Evolutionary conservation across 768 basidiomycete species (phyloP), one percentile per base, ranked within the genome.

Genomic region (Sarcomyxa edulis): DNA sequence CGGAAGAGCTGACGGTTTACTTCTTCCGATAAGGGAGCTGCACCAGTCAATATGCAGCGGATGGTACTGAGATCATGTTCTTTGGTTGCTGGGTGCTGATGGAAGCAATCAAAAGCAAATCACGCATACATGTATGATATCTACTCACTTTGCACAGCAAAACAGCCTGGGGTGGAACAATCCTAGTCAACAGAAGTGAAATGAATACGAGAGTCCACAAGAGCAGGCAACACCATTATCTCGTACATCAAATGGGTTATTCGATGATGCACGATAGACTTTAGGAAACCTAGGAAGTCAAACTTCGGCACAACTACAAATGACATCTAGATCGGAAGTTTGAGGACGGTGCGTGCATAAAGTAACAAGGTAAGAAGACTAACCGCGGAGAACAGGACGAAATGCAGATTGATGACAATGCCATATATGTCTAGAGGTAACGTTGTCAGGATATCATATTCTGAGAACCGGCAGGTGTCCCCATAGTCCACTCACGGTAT

Each of bases 261-360:
- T 25, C 61, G 66, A 56, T 84, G 69, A 14, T 66, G 68, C 21
- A 68, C 61, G 22, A 84, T 76, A 57, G 77, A 81, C 31, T 71
- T 62, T 14, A 85, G 65, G 63, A 81, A 76, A n/a, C 66, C 68
- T 18, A 64, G 60, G 36, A 81, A 81, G 44, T 67, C 76, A 53
- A 84, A 84, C 46, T 71, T 81, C 5, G 76, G 71, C 9, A 83
- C 56, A 9, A 83, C 64, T 8, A 84, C 78, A 18, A 83, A 27
- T 0, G 72, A 64, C 46, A 76, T 65, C 69, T 73, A 43, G 8
- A 26, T 12, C 2, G 22, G 12, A 40, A 18, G 11, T n/a, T 22
- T 19, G 21, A 32, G 21, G 25, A 20, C 6, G 23, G 10, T 34
- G 3, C 21, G 29, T 7, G 8, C 7, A 8, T 9, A 9, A 11